phyloP scores from a whole-genome alignment of 2,329 filamentous ascomycete genomes.

The Periconia macrospinosa region DNA sequence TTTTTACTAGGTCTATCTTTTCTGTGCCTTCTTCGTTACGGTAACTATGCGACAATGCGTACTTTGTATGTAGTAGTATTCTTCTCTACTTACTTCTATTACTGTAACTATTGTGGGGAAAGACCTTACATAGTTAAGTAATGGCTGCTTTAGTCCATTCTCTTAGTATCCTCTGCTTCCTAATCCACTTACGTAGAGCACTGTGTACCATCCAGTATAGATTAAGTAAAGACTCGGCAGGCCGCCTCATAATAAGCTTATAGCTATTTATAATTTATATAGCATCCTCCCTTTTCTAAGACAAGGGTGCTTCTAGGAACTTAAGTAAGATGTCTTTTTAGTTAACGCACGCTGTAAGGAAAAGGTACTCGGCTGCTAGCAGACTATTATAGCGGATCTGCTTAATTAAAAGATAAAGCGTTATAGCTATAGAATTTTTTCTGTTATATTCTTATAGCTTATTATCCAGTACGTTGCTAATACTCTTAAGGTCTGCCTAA shows the following conservation, averaged over 20 bases:
- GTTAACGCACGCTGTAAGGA: constrained; percentile 45
- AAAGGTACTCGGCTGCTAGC: constrained; percentile 41
- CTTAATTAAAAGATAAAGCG: constrained; percentile 48
- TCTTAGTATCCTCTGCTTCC: constrained; percentile 1
- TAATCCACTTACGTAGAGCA: constrained; percentile 9
- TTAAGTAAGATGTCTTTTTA: constrained; percentile 18
- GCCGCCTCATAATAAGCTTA: constrained; percentile 12
- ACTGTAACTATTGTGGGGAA: constrained; percentile 13
- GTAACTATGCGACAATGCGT: constrained; percentile 11
- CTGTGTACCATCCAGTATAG: constrained; percentile 16
- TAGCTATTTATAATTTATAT: constrained; percentile 15
- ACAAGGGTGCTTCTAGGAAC: constrained; percentile 14
- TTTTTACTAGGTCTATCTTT: too few relatives aligned
- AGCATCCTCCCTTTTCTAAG: constrained; percentile 9
- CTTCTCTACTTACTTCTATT: constrained; percentile 23
- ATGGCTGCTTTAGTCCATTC: constrained; percentile 11
- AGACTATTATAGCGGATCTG: constrained; percentile 21
- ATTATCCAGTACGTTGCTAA: constrained; percentile 41
- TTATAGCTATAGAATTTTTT: constrained; percentile 45
- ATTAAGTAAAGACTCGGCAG: constrained; percentile 12
- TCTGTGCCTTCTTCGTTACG: constrained; percentile 1
- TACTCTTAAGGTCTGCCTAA: constrained; percentile 31
- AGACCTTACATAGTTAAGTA: constrained; percentile 12
- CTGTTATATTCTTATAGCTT: constrained; percentile 15
- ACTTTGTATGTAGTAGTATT: constrained; percentile 17